Conservation (phyloP, 2,329 filamentous ascomycete species). For the Penicillium polonicum region DNA sequence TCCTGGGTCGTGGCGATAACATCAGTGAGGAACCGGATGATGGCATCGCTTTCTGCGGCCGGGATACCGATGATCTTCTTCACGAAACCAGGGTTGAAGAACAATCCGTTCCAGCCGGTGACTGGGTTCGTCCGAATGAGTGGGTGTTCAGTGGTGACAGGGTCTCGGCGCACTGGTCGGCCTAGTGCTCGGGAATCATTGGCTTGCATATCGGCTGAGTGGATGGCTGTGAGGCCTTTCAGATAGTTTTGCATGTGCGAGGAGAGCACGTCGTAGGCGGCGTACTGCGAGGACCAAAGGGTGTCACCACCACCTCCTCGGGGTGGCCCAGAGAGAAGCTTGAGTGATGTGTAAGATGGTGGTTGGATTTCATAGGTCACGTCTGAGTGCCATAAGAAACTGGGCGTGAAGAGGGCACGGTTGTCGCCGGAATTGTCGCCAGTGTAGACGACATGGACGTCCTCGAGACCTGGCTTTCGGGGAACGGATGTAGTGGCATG, state of each 20-base stretch:
- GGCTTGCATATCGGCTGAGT: slow-evolving; percentile 56
- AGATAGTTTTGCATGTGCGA: slow-evolving; percentile 58
- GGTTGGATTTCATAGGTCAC: slow-evolving; percentile 60
- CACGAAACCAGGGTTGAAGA: slow-evolving; percentile 60
- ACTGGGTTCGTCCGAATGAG: slow-evolving; percentile 60
- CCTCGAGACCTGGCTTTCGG: slow-evolving; percentile 50
- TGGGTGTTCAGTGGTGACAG: slow-evolving; percentile 57
- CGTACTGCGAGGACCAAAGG: slow-evolving; percentile 59
- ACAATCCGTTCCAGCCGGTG: slow-evolving; percentile 61
- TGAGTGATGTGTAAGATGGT: slow-evolving; percentile 57
- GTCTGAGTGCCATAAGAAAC: slow-evolving; percentile 57
- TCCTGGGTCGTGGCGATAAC: slow-evolving; percentile 62
- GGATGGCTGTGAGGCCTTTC: slow-evolving; percentile 56
- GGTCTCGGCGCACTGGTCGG: slow-evolving; percentile 53
- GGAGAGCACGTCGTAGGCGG: slow-evolving; percentile 58
- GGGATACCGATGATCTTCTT: slow-evolving; percentile 59
- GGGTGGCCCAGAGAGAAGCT: slow-evolving; percentile 54
- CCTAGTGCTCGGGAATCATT: slow-evolving; percentile 51
- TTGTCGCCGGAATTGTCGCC: slow-evolving; percentile 55
- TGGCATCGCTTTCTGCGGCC: slow-evolving; percentile 55
- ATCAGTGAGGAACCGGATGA: slow-evolving; percentile 54
- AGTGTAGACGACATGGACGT: slow-evolving; percentile 58
- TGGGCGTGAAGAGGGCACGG: slow-evolving; percentile 54
- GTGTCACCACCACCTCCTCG: slow-evolving; percentile 58
- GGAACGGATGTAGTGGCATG: slow-evolving; percentile 57